Evolutionary conservation across 495 filamentous ascomycete species (phyloP).

Genomic region (Chaetomium fimeti): DNA sequence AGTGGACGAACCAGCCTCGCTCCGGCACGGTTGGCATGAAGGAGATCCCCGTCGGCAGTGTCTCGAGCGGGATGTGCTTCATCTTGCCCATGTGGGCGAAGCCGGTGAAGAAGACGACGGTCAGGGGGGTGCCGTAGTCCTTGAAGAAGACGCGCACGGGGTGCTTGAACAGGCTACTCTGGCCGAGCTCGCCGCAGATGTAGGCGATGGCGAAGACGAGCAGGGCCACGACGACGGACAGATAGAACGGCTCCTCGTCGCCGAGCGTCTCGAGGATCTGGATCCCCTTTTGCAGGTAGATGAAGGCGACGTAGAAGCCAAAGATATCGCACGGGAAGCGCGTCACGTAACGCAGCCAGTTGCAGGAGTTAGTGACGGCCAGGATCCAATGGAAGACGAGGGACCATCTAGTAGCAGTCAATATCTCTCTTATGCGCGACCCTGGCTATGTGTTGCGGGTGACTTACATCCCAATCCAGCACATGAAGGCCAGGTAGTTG

Average conservation of each 20-base stretch:
- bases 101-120: slow-evolving; percentile 83
- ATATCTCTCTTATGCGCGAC: neutral
- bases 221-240: slow-evolving; percentile 70
- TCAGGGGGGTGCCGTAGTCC: slow-evolving; percentile 80
- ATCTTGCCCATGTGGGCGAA: slow-evolving; percentile 85
- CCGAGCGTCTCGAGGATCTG: slow-evolving; percentile 67
- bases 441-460: neutral
- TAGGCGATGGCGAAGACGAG: slow-evolving; percentile 73
- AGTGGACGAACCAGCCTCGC: slow-evolving; percentile 78
- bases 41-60: slow-evolving; percentile 67
- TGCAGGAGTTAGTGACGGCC: slow-evolving; percentile 76
- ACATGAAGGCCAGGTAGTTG: slow-evolving; percentile 80
- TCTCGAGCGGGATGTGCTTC: slow-evolving; percentile 60
- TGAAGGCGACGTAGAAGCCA: slow-evolving; percentile 83
- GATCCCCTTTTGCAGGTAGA: slow-evolving; percentile 82
- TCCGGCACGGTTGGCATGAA: slow-evolving; percentile 75
- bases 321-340: slow-evolving; percentile 86
- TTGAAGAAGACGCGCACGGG: slow-evolving; percentile 73
- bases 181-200: slow-evolving; percentile 66
- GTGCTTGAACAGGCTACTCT: slow-evolving; percentile 66
- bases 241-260: slow-evolving; percentile 60
- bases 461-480: slow-evolving; percentile 73
- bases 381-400: slow-evolving; percentile 77
- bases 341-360: slow-evolving; percentile 76
- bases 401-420: slow-evolving; percentile 57